Evolutionary conservation across 495 filamentous ascomycete genomes (phyloP), one percentile per base, ranked within the genome.

Genomic region (Penicillium cinerascens): DNA sequence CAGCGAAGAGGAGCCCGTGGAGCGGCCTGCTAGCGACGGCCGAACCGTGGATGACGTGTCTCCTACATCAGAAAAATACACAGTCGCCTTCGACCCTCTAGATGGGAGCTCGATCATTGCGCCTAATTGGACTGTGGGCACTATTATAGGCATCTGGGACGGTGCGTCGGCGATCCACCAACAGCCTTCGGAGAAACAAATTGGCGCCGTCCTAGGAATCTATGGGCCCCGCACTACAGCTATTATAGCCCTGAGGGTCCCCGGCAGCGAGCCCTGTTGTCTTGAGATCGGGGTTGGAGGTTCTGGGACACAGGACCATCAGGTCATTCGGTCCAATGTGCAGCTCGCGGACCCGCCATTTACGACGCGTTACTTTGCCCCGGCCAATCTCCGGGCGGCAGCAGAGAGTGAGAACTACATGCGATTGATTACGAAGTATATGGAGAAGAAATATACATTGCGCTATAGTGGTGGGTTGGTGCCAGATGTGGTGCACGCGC

Each of bases 71-170:
- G 77, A 80, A 44, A 54, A 69, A n/a, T 80, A 80, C 60, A 76
- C 78, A 1, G 48, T 80, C n/a, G 78, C 75, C 3, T 82, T 82
- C 56, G 78, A 82, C 53, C 78, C 78, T 18, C 68, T 80, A 0
- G 78, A 82, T 49, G 77, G 78, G 8, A 74, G 70, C 63, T 79
- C 76, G 26, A 80, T 80, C 55, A 78, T 80, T 43, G 69, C 68
- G 8, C 68, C 78, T 1, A 80, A 82, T 42, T 80, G 76, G 75
- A 69, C 73, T 3, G 78, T 82, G 16, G 78, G 78, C 8, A 76
- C 77, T 17, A 80, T 82, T 44, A 54, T 80, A 35, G 75, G 73
- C 22, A 58, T 80, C 21, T 82, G 78, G 78, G 67, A 76, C 26
- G 74, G 75, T 13, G 47, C 46, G 0, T 64, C 72, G 0, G 77